Percentiles rank a stretch among this genome's conserved stretches.
Evolutionary conservation across 2,329 filamentous ascomycete species (phyloP).

Genomic region (Hysterium pulicare): DNA sequence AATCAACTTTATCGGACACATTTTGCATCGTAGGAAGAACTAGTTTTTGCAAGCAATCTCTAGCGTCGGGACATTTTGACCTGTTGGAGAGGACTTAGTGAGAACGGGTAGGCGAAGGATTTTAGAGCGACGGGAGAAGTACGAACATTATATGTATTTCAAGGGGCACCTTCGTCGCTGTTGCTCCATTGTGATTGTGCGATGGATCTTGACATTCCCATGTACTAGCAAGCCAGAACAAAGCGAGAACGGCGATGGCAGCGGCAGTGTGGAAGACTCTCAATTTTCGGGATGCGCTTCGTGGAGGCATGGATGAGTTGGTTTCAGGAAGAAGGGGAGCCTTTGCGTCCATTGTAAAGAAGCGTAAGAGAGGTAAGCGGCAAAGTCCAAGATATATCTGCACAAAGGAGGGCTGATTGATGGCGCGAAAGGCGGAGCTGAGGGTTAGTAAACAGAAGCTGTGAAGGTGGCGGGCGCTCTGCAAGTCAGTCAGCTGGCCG

Average conservation of each 20-base stretch:
- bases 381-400: too few species aligned
- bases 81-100: slow-evolving; percentile 12
- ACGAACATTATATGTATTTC: slow-evolving; percentile 85
- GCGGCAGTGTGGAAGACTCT: slow-evolving; percentile 24
- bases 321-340: slow-evolving; percentile 25
- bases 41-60: slow-evolving; percentile 74
- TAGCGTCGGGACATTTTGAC: slow-evolving; percentile 85
- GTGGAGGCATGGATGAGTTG: slow-evolving; percentile 15
- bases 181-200: slow-evolving; percentile 44
- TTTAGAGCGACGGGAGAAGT: slow-evolving; percentile 40
- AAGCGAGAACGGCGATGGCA: slow-evolving; percentile 22
- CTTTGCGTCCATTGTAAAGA: slow-evolving; percentile 27
- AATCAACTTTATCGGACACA: slow-evolving; percentile 80
- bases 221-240: slow-evolving; percentile 29
- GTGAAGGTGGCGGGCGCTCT: too few species aligned
- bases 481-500: too few species aligned
- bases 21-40: slow-evolving; percentile 84
- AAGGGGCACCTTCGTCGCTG: slow-evolving; percentile 67
- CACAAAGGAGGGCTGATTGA: neutral
- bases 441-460: too few species aligned
- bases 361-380: too few species aligned
- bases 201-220: slow-evolving; percentile 21
- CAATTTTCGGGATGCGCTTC: slow-evolving; percentile 16
- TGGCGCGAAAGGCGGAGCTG: too few species aligned
- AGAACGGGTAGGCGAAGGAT: slow-evolving; percentile 1